phyloP scores from a whole-genome alignment of 2,329 filamentous ascomycete species.

The Aspergillus ochraceus region DNA sequence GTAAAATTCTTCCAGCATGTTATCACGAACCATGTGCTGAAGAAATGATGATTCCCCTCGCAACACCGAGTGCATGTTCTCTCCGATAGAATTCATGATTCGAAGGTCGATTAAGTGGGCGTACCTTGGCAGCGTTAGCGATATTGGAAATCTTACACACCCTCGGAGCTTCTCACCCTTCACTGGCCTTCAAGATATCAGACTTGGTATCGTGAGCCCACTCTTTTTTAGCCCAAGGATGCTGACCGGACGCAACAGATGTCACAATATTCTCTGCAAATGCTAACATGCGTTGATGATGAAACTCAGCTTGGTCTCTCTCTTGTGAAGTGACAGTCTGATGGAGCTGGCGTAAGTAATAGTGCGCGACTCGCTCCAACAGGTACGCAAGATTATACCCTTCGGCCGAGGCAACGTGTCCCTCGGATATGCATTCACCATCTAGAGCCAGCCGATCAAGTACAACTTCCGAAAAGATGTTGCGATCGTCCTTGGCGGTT shows the following conservation, averaged over 20 bases:
- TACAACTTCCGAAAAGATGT: background rate
- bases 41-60: constrained; percentile 35
- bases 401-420: background rate
- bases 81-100: constrained; percentile 12
- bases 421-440: background rate
- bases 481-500: background rate
- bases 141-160: background rate
- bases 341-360: background rate
- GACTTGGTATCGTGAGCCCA: background rate
- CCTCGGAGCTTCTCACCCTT: background rate
- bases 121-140: background rate
- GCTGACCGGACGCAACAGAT: background rate
- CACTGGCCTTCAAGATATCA: background rate
- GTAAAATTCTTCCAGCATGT: constrained; percentile 40
- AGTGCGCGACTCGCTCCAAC: background rate
- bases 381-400: background rate
- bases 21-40: constrained; percentile 37
- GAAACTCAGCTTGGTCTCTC: background rate
- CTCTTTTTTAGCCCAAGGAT: background rate
- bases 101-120: background rate
- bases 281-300: background rate
- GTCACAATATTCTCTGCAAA: background rate
- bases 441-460: background rate
- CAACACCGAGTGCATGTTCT: constrained; percentile 9
- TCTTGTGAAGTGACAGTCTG: background rate